Base-by-base conservation (phyloP, 2,329 filamentous ascomycete species). In the Periconia macrospinosa region DNA sequence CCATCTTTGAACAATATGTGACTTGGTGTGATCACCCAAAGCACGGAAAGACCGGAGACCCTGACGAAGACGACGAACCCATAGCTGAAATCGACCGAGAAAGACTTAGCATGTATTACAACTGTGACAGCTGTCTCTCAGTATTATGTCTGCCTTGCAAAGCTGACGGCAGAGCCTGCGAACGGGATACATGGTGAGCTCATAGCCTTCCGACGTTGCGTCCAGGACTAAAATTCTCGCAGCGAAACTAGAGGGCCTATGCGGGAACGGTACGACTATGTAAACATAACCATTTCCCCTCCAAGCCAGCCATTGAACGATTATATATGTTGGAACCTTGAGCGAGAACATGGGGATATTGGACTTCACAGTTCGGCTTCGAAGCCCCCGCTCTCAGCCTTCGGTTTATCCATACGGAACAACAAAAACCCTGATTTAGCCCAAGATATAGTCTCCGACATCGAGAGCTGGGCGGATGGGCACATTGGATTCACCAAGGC, bases 271-370 rank as follows among this genome's bases (percentile, higher is more conserved):
- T 58, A 60, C 33, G 53, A 58, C 33, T 53, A 60, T 40, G 50
- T 60, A 30, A 56, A 52, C 30, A 41, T 61, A 15, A 41, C 27
- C 1, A 33, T 64, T 5, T 43, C 45, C 17, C 18, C 23, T 17
- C 49, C 56, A 13, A 37, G 46, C 6, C 35, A 55, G 3, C 20
- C 27, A 7, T 52, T 66, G 53, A 40, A 45, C 30, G 30, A 52
- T 1, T 63, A 53, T 30, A 46, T 63, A 35, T 42, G 53, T 15
- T 63, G 60, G 61, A 50, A 59, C 40, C 45, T 66, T 3, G 59
- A 66, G 35, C 51, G 57, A 14, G 61, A 66, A 43, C 59, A 62
- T 45, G 61, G 61, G 1, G 58, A 65, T 41, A 52, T 59, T 18
- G 45, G 50, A 6, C 42, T 57, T 8, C 41, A 45, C 11, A 57